phyloP scores from a whole-genome alignment of 208 protist genomes.

The Acanthamoeba rhysodes region DNA sequence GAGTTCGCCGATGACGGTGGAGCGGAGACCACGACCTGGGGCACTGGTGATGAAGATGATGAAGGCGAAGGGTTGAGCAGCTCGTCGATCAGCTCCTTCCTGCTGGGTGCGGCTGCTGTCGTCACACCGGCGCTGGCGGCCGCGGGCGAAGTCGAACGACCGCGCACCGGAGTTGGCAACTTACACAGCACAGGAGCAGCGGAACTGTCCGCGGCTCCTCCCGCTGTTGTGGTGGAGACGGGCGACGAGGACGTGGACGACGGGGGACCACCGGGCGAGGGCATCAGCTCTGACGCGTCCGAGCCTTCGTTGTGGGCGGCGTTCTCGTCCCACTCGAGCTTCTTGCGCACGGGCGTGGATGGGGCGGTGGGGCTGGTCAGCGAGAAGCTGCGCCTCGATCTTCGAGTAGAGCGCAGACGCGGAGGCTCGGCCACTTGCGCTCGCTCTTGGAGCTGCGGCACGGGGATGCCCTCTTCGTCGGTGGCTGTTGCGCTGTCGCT shows the following conservation, averaged over 20 bases:
- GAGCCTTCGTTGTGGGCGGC: background rate
- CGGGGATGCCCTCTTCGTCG: background rate
- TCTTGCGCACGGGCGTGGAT: slow-evolving; percentile 36
- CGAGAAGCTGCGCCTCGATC: slow-evolving; percentile 28
- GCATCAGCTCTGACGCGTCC: background rate
- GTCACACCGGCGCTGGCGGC: background rate
- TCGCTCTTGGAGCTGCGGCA: background rate
- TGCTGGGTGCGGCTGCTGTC: background rate
- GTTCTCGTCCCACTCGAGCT: background rate
- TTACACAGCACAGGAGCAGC: background rate
- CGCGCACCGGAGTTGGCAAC: slow-evolving; percentile 1
- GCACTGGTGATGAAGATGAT: background rate
- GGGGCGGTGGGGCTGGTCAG: slow-evolving; percentile 10
- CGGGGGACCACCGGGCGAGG: background rate
- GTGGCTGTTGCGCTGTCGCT: background rate
- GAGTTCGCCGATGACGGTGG: background rate
- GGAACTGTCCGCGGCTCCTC: background rate
- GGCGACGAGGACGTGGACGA: background rate
- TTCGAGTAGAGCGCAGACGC: background rate
- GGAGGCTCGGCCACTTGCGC: slow-evolving; percentile 10
- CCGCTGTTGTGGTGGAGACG: background rate
- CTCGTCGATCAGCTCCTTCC: background rate
- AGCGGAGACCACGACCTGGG: background rate
- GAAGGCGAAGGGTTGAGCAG: slow-evolving; percentile 11
- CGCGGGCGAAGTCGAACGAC: background rate